Percentiles rank a stretch among this genome's conserved stretches.
These are phyloP conservation scores for Globisporangium emineosum DNA, from an alignment of 352 stramenopile genomes.

Conservation along the genomic window DNA sequence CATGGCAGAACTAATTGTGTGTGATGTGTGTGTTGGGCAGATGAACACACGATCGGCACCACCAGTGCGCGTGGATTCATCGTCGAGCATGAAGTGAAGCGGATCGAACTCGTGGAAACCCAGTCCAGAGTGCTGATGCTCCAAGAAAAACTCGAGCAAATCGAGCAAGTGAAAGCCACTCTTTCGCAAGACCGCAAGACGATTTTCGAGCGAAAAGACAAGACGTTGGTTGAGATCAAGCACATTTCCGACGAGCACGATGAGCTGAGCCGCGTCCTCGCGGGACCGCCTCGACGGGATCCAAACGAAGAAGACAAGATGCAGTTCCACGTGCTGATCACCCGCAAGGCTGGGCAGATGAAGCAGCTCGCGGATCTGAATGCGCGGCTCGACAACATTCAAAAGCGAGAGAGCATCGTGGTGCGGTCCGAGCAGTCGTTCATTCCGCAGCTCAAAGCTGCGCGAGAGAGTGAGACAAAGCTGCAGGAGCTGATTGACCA, in stretches of 20 bases:
- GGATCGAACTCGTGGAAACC: conserved; percentile 46
- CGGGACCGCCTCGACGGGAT: conserved; percentile 60
- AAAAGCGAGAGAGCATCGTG: conserved; percentile 44
- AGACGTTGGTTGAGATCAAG: conserved; percentile 43
- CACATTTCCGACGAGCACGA: conserved; percentile 47
- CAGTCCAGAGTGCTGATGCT: conserved; percentile 48
- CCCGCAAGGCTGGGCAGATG: conserved; percentile 35
- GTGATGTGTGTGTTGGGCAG: conserved; percentile 19
- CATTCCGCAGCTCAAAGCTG: conserved; percentile 29
- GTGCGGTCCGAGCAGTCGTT: conserved; percentile 38
- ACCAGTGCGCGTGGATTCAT: conserved; percentile 39
- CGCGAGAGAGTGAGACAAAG: conserved; percentile 19
- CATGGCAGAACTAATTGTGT: conserved; percentile 1
- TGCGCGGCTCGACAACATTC: conserved; percentile 36
- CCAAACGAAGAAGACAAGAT: conserved; percentile 55
- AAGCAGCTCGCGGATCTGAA: conserved; percentile 52
- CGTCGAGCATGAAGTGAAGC: conserved; percentile 45
- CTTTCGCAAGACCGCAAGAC: conserved; percentile 40
- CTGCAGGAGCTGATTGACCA: conserved; percentile 28
- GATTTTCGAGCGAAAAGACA: conserved; percentile 47
- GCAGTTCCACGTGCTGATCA: conserved; percentile 57
- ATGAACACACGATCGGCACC: conserved; percentile 51
- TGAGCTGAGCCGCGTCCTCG: conserved; percentile 39
- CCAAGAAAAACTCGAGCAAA: conserved; percentile 51
- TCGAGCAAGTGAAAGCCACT: conserved; percentile 35